Conservation (phyloP, 2,329 filamentous ascomycete species). For the Aplosporella prunicola region DNA sequence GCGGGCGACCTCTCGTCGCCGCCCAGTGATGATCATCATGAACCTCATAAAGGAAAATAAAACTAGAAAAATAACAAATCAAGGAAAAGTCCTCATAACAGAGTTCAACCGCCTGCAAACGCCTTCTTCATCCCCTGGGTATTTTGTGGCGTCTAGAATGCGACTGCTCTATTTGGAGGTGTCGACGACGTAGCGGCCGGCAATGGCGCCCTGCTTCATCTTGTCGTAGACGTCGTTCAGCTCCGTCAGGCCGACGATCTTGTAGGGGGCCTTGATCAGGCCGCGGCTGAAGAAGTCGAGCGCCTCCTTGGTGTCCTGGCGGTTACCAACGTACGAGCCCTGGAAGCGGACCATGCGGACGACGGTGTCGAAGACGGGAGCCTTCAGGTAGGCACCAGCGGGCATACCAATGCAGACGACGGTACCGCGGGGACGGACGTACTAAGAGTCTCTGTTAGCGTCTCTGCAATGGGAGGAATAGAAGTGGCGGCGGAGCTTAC, state of each 20-base stretch:
- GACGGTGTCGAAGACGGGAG: constrained; percentile 83
- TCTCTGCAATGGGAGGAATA: too few relatives aligned
- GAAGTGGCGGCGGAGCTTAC: too few relatives aligned
- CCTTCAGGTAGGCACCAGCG: constrained; percentile 65
- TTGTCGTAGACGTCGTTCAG: constrained; percentile 71
- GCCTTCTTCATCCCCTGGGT: too few relatives aligned
- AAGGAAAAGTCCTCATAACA: too few relatives aligned
- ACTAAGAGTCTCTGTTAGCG: constrained; percentile 31
- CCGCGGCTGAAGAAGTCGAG: constrained; percentile 82
- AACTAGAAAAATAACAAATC: too few relatives aligned
- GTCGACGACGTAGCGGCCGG: constrained; percentile 72
- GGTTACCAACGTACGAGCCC: constrained; percentile 89
- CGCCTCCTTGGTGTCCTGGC: constrained; percentile 78
- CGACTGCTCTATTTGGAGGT: constrained; percentile 41
- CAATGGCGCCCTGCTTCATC: constrained; percentile 57
- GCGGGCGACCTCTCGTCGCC: too few relatives aligned
- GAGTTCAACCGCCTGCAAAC: too few relatives aligned
- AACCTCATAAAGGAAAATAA: too few relatives aligned
- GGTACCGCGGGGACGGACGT: constrained; percentile 71
- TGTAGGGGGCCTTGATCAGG: constrained; percentile 78
- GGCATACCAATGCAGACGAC: constrained; percentile 88
- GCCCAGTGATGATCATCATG: too few relatives aligned
- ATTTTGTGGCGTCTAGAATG: too few relatives aligned
- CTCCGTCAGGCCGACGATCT: constrained; percentile 72
- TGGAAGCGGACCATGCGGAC: constrained; percentile 86